These are phyloP conservation scores for Globisporangium rhizosaccharum DNA, from an alignment of 352 stramenopile species.

Conservation along the genomic window DNA sequence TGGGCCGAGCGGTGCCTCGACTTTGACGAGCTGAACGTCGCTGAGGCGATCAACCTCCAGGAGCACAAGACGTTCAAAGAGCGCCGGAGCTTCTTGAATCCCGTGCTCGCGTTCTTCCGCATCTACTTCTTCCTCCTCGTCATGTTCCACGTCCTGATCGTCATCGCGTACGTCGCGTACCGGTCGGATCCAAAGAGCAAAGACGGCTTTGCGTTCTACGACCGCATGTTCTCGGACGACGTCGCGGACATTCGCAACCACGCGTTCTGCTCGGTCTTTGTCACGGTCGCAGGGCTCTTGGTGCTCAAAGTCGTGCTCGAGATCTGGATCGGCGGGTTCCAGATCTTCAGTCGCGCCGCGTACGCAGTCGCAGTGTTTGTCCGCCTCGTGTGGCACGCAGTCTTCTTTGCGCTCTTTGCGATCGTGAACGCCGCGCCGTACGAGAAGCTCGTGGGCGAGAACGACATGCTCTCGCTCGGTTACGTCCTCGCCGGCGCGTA, in stretches of 20 bases:
- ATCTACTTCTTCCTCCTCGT: constrained; percentile 87
- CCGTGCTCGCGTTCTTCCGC: constrained; percentile 77
- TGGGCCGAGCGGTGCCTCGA: constrained; percentile 69
- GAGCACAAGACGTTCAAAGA: constrained; percentile 87
- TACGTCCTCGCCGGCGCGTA: constrained; percentile 48
- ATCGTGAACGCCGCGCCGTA: constrained; percentile 66
- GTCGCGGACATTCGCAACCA: constrained; percentile 69
- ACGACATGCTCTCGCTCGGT: constrained; percentile 58
- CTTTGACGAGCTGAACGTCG: constrained; percentile 81
- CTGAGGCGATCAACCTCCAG: constrained; percentile 53
- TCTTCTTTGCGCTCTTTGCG: constrained; percentile 78
- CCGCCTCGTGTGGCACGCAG: constrained; percentile 72
- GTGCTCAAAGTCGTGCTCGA: constrained; percentile 72
- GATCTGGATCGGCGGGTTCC: constrained; percentile 75
- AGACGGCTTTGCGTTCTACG: constrained; percentile 60
- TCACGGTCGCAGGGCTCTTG: constrained; percentile 57
- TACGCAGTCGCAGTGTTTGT: constrained; percentile 65
- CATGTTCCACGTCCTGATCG: constrained; percentile 73
- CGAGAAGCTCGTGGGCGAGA: constrained; percentile 49
- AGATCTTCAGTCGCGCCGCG: constrained; percentile 49
- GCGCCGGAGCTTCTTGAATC: constrained; percentile 74
- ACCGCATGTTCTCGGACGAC: constrained; percentile 60
- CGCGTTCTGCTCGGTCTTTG: constrained; percentile 69
- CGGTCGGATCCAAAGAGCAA: constrained; percentile 53
- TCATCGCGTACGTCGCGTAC: constrained; percentile 77